Percentiles rank a stretch among this genome's conserved stretches.
phyloP scores from a whole-genome alignment of 2,329 filamentous ascomycete species.

The Penicillium sp. region DNA sequence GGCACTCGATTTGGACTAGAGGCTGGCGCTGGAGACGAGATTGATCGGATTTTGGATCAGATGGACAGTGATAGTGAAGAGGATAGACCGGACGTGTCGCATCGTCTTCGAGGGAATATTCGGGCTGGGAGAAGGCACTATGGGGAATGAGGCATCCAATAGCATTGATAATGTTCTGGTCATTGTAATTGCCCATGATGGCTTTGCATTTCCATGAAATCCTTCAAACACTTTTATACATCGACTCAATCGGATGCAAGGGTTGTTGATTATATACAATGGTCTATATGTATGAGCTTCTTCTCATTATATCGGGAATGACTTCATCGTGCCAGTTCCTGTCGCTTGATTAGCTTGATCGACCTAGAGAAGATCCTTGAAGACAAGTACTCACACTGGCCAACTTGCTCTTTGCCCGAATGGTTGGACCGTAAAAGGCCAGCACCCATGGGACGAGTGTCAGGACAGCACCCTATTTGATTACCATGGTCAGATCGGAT shows the following conservation, averaged over 20 bases:
- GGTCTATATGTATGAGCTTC: slow-evolving; percentile 6
- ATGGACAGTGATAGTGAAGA: slow-evolving; percentile 38
- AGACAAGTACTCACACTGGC: slow-evolving; percentile 59
- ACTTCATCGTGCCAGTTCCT: slow-evolving; percentile 16
- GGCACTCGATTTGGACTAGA: slow-evolving; percentile 21
- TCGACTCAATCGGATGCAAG: too few relatives aligned
- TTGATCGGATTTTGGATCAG: slow-evolving; percentile 39
- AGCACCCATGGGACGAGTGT: slow-evolving; percentile 84
- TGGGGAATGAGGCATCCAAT: slow-evolving; percentile 3
- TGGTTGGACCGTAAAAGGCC: slow-evolving; percentile 68
- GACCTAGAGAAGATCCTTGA: too few relatives aligned
- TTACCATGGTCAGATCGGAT: slow-evolving; percentile 9
- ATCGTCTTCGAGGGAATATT: slow-evolving; percentile 8
- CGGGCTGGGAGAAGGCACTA: slow-evolving; percentile 7
- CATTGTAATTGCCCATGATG: neutral
- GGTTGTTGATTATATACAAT: slow-evolving; percentile 4
- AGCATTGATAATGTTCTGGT: too few relatives aligned
- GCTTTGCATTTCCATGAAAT: slow-evolving; percentile 1
- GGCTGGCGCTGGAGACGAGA: slow-evolving; percentile 36
- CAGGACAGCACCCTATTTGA: slow-evolving; percentile 48
- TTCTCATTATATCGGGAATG: neutral
- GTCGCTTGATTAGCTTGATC: slow-evolving; percentile 2
- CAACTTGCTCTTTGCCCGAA: slow-evolving; percentile 70
- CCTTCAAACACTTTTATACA: neutral
- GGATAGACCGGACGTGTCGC: slow-evolving; percentile 21